Evolutionary conservation across 2,329 filamentous ascomycete species (phyloP).

Genomic region (Rutstroemia sp.): DNA sequence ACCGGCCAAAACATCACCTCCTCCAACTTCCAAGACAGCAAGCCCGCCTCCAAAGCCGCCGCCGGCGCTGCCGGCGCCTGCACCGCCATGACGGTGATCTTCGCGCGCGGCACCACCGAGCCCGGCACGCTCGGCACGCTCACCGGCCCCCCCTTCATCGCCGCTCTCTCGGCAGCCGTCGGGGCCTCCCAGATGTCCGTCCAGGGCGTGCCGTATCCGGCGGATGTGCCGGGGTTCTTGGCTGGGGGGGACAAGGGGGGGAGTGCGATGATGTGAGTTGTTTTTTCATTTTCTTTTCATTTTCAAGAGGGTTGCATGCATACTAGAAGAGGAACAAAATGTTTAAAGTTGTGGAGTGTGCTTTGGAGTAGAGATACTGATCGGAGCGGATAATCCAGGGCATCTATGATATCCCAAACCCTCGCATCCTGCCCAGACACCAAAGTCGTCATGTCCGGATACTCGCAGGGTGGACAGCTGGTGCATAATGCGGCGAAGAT

Average conservation of each 20-base stretch:
- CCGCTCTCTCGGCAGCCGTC: conserved; percentile 28
- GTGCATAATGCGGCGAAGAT: conserved; percentile 20
- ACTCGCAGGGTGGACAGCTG: conserved; percentile 21
- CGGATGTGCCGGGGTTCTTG: conserved; percentile 38
- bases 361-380: no score
- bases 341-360: no score
- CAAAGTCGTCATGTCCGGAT: conserved; percentile 16
- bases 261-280: conserved; percentile 33
- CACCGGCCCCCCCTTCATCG: conserved; percentile 23
- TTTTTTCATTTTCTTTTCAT: no score
- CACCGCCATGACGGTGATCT: conserved; percentile 22
- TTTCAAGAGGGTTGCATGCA: no score
- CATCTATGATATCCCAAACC: neutral
- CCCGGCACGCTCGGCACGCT: conserved; percentile 20
- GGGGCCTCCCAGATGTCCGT: conserved; percentile 38
- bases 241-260: conserved; percentile 38
- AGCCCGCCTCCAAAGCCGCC: no score
- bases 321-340: no score
- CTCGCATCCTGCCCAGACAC: neutral
- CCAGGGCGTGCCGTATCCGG: conserved; percentile 47
- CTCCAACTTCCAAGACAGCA: no score
- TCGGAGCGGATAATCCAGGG: no score
- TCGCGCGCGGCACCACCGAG: conserved; percentile 23
- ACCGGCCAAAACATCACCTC: no score
- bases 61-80: conserved; percentile 2